Evolutionary conservation across 495 filamentous ascomycete genomes (phyloP).

Genomic region (Penicillium samsonianum): DNA sequence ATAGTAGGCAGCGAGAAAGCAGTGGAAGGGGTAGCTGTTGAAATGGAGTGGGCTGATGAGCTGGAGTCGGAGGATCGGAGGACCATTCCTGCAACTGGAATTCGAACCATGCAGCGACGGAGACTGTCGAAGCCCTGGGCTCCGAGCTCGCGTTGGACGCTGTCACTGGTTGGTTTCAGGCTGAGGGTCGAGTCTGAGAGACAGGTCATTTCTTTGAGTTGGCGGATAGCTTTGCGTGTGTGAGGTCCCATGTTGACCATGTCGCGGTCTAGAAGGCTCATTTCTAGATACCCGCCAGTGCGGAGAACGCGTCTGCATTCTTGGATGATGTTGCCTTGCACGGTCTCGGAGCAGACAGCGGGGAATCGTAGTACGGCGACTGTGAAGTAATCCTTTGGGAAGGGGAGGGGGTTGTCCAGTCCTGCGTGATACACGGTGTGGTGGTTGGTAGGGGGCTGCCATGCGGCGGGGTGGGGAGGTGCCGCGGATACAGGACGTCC

Average conservation of each 20-base stretch:
- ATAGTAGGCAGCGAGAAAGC: slow-evolving; percentile 30
- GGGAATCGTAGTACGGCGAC: slow-evolving; percentile 90
- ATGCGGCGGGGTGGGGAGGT: slow-evolving; percentile 42
- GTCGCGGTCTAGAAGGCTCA: slow-evolving; percentile 81
- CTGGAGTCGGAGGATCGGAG: slow-evolving; percentile 40
- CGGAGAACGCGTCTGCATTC: slow-evolving; percentile 91
- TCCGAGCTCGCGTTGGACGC: slow-evolving; percentile 72
- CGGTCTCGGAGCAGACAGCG: slow-evolving; percentile 64
- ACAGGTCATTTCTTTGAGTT: slow-evolving; percentile 75
- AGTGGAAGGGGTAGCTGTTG: slow-evolving; percentile 31
- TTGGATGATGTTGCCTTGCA: slow-evolving; percentile 77
- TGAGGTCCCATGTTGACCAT: slow-evolving; percentile 83
- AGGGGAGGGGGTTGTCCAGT: slow-evolving; percentile 74
- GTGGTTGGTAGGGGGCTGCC: slow-evolving; percentile 75
- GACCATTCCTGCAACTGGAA: slow-evolving; percentile 80
- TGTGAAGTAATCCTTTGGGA: slow-evolving; percentile 82
- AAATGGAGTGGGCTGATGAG: slow-evolving; percentile 36
- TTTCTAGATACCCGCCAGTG: slow-evolving; percentile 85
- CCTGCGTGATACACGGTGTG: slow-evolving; percentile 76
- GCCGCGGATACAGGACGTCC: slow-evolving; percentile 36
- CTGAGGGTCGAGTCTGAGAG: slow-evolving; percentile 60
- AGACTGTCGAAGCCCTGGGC: slow-evolving; percentile 79
- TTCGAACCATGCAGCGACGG: slow-evolving; percentile 82
- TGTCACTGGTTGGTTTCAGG: slow-evolving; percentile 76
- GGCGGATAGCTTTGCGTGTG: slow-evolving; percentile 72